Base-by-base conservation (phyloP, 371 early-diverging fungal genomes). In the Mortierella sp. region DNA sequence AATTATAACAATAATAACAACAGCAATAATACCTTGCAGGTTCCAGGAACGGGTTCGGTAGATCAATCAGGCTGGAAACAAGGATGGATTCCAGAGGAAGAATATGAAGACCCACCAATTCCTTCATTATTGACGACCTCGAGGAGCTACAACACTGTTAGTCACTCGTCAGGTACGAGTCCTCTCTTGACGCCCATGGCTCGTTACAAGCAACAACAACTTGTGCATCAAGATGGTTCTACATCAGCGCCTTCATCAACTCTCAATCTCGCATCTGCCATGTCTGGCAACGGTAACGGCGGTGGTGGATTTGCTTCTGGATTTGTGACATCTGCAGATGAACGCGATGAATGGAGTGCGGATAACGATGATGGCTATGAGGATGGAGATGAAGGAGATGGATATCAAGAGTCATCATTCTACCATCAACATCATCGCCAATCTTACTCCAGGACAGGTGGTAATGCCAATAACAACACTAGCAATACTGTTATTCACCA, bases 31-130 rank as follows among this genome's bases (percentile, higher is more conserved):
- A 45, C 40, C 67, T 67, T 59, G 62, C 76, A 65, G 69, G 66
- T 69, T 24, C 33, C 70, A 45, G 65, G 76, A 70, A 48, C 72
- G 11, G 24, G 10, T 19, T 45, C 62, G 28, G 16, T 38, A 10
- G 40, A n/a, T 22, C 67, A n/a, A 22, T 11, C 69, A 24, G 62
- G 52, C 15, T 86, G 80, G 80, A 79, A 74, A 22, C 80, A 79
- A 47, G 80, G 80, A 22, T 79, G 80, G 80, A 61, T 79, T 13
- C 74, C 80, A 5, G 74, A 74, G 28, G 79, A 78, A 9, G 80
- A 79, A 16, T 24, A 52, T 33, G 74, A 74, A 4, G 67, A 70
- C 24, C 48, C 43, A 0, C 80, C 80, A 3, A 65, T 74, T 38
- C 80, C 75, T 2, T 79, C 80, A 0, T 24, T 74, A 13, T 45